phyloP scores from a whole-genome alignment of 164 flowering plant genomes.

The Nelumbo lutea region DNA sequence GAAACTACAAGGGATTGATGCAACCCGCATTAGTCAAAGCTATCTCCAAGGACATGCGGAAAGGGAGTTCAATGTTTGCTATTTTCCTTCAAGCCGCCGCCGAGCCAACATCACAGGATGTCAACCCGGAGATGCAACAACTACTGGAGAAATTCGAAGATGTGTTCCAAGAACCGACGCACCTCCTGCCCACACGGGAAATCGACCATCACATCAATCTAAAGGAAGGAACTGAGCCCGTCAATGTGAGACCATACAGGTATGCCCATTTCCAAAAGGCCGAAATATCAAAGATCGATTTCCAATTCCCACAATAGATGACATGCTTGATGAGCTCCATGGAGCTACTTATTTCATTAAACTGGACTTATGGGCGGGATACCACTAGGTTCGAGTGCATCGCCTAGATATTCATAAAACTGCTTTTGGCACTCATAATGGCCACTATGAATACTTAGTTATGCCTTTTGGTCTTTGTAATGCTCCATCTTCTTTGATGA shows the following conservation, averaged over 20 bases:
- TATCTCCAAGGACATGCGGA: conserved; percentile 2
- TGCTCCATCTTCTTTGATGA: background rate
- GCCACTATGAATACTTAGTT: background rate
- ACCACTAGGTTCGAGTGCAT: background rate
- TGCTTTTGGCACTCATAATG: background rate
- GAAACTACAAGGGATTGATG: background rate
- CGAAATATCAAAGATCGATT: background rate
- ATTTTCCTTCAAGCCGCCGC: background rate
- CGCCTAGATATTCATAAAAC: background rate
- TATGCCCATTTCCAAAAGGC: no score
- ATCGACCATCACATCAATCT: background rate
- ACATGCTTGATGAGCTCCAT: background rate
- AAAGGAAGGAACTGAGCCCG: background rate
- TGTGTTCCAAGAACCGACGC: background rate
- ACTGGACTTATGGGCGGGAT: background rate
- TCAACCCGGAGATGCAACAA: background rate
- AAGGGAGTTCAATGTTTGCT: background rate
- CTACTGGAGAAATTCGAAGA: background rate
- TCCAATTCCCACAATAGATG: background rate
- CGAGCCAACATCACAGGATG: background rate
- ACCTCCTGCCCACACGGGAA: background rate
- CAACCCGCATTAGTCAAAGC: conserved; percentile 1
- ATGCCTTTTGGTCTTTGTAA: background rate
- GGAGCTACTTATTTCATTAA: background rate
- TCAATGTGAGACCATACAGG: no score